Evolutionary conservation across 2,329 filamentous ascomycete genomes (phyloP).

Genomic region (Penicillium fuscoglaucum): DNA sequence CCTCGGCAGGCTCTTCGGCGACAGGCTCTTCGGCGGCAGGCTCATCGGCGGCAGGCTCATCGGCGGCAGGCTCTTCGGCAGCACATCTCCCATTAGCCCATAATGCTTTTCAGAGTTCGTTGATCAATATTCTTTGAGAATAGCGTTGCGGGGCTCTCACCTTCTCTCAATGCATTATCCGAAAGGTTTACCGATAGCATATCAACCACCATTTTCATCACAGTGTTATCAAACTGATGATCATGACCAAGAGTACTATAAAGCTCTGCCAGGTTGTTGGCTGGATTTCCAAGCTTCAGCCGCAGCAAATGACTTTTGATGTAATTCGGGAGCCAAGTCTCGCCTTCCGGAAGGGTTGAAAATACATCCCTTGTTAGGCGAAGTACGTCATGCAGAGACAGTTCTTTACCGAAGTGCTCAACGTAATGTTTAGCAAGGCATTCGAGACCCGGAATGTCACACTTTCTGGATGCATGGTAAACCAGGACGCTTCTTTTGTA

Average conservation of each 20-base stretch:
- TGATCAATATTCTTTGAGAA: no score
- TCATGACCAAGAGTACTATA: slow-evolving; percentile 7
- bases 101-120: no score
- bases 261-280: neutral
- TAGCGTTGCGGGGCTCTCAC: no score
- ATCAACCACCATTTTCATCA: slow-evolving; percentile 9
- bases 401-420: slow-evolving; percentile 11
- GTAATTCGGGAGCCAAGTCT: slow-evolving; percentile 11
- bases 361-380: slow-evolving; percentile 4
- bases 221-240: slow-evolving; percentile 9
- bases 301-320: slow-evolving; percentile 1
- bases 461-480: slow-evolving; percentile 21
- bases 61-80: neutral
- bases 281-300: neutral
- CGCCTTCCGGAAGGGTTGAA: slow-evolving; percentile 10
- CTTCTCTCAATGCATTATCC: no score
- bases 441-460: slow-evolving; percentile 9
- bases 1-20: neutral
- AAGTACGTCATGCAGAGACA: slow-evolving; percentile 11
- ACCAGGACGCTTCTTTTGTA: slow-evolving; percentile 16
- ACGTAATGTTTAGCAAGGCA: slow-evolving; percentile 10
- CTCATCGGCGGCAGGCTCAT: neutral
- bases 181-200: neutral
- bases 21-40: neutral
- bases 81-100: no score